Base-by-base conservation (phyloP, 306 rosid genomes). In the Pueraria montana region DNA sequence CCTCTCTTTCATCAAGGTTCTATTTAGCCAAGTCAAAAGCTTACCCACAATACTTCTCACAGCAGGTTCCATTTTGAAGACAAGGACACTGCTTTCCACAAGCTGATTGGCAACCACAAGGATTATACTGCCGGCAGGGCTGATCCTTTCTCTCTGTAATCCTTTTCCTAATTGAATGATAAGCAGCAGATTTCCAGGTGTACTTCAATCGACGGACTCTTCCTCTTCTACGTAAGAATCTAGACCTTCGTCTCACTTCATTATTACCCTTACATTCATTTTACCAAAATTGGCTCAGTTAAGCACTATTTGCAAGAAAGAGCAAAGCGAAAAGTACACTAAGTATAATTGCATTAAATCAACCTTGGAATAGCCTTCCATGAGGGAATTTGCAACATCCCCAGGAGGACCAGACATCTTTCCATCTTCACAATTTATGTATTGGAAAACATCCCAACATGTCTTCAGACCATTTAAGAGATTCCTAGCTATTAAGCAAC, bases 21-120 rank as follows among this genome's bases (percentile, higher is more conserved):
- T 40, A 64, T 43, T 32, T 53, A 59, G 71, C 77, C 10, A 42
- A 43, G 24, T 79, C 65, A 80, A 84, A 58, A 87, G 59, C 98
- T 92, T 87, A 96, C 99, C 99, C 99, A 46, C 99, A 96, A 87
- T 96, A 96, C 87, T 96, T 95, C 86, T 96, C 99, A 18, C 99
- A 96, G 89, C 99, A 96, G 80, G 99, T 96, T 77, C 97, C 98
- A 80, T 93, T 96, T 82, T 74, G 89, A 81, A 96, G 99, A 89
- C 99, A 96, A 77, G 96, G 74, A 85, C 99, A 96, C 88, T 92
- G 98, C 91, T 96, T 96, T 82, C 97, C 97, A 84, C 99, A 96
- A 78, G 99, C 96, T 50, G 97, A 83, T 84, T 90, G 94, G 89
- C 99, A 96, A 66, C 90, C 92, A 81, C 99, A 96, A 53, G 99